Conservation (phyloP, 2,329 filamentous ascomycete species). For the Trichoderma simmonsii region DNA sequence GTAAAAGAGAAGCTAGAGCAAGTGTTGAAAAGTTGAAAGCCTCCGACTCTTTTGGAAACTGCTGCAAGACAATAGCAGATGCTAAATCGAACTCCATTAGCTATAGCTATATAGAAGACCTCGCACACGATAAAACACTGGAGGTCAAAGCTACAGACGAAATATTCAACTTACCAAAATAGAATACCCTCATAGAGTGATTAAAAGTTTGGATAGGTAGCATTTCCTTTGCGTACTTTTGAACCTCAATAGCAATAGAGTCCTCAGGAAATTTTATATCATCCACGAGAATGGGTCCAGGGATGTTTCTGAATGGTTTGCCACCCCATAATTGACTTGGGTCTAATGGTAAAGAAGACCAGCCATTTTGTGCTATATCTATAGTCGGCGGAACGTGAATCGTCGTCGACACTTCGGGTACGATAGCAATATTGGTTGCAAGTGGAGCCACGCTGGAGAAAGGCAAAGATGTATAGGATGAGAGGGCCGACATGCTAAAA, state of each 20-base stretch:
- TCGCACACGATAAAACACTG: neutral
- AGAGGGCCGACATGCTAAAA: neutral
- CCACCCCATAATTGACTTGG: neutral
- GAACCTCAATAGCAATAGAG: neutral
- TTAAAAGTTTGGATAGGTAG: neutral
- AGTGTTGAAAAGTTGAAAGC: neutral
- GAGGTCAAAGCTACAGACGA: neutral
- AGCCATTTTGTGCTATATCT: neutral
- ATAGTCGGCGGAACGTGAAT: neutral
- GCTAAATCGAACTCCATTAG: neutral
- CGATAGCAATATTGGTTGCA: neutral
- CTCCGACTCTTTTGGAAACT: neutral
- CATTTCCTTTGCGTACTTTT: neutral
- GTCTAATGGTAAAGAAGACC: neutral
- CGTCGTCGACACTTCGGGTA: neutral
- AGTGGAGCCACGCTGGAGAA: neutral
- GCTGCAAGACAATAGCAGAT: neutral
- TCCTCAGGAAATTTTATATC: neutral
- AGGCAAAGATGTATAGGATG: neutral
- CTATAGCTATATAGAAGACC: neutral
- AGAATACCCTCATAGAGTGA: neutral
- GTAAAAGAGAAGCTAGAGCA: neutral
- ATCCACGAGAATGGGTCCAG: neutral
- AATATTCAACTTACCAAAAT: neutral
- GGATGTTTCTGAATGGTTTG: neutral